Percentiles rank a stretch among this genome's conserved stretches.
Evolutionary conservation across 441 rosid species (phyloP).

Genomic region (Adansonia grandidieri): DNA sequence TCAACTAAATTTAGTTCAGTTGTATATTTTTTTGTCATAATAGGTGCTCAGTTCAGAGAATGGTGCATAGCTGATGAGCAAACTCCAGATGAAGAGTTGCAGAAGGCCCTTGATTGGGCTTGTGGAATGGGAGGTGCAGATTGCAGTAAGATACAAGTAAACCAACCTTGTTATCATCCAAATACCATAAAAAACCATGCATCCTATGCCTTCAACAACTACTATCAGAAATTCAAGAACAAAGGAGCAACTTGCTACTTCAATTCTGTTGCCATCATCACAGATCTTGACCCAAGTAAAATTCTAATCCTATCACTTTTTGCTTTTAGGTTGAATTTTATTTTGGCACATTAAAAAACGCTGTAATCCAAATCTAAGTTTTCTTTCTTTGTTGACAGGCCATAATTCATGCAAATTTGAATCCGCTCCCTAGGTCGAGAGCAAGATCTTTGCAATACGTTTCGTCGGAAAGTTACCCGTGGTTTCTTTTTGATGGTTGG

Average conservation of each 20-base stretch:
- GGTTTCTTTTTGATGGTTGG: neutral
- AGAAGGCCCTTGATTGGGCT: slow-evolving; percentile 62
- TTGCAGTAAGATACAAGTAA: slow-evolving; percentile 43
- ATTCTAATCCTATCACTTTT: neutral
- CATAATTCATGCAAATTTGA: slow-evolving; percentile 49
- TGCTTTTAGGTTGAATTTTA: neutral
- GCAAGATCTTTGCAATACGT: neutral
- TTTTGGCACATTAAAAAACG: neutral
- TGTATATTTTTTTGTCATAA: neutral
- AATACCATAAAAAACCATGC: slow-evolving; percentile 55
- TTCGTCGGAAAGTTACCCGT: neutral
- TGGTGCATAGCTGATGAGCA: slow-evolving; percentile 80
- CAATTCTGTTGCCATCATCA: slow-evolving; percentile 58
- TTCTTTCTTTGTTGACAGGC: slow-evolving; percentile 36
- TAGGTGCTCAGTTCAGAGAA: slow-evolving; percentile 49
- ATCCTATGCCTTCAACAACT: slow-evolving; percentile 60
- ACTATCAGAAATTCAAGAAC: slow-evolving; percentile 63
- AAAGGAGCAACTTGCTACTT: slow-evolving; percentile 64
- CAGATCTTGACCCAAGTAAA: slow-evolving; percentile 70
- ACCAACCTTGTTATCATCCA: slow-evolving; percentile 53
- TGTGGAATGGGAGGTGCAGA: slow-evolving; percentile 68
- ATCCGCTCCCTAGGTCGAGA: slow-evolving; percentile 27
- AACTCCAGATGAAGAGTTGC: slow-evolving; percentile 54
- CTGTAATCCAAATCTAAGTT: no score
- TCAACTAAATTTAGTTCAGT: neutral